Evolutionary conservation across 331 rosid species (phyloP).

Genomic region (Acacia concinna): DNA sequence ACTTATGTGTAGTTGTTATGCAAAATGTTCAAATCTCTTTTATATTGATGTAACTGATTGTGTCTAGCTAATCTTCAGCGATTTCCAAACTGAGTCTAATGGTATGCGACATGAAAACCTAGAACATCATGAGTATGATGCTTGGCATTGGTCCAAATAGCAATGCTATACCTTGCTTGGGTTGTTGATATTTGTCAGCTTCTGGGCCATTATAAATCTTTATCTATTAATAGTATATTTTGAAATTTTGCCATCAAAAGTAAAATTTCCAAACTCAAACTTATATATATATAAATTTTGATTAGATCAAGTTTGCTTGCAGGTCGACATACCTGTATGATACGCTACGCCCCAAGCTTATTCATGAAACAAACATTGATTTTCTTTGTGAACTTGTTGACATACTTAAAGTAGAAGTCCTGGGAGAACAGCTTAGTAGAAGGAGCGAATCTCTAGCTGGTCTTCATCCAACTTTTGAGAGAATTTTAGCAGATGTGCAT

Average conservation of each 20-base stretch:
- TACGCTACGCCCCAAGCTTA: slow-evolving; percentile 90
- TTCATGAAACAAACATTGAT: slow-evolving; percentile 92
- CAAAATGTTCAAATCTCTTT: not conserved
- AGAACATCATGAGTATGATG: slow-evolving; percentile 6
- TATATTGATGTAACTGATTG: not conserved
- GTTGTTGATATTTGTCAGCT: slow-evolving; percentile 5
- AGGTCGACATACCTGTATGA: slow-evolving; percentile 91
- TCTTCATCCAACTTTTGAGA: slow-evolving; percentile 81
- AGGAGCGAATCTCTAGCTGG: slow-evolving; percentile 83
- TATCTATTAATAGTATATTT: slow-evolving; percentile 2
- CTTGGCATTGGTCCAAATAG: not conserved
- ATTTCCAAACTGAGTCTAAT: slow-evolving; percentile 17
- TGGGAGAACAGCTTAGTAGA: slow-evolving; percentile 79
- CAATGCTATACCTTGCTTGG: slow-evolving; percentile 10
- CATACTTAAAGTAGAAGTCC: slow-evolving; percentile 89
- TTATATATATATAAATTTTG: slow-evolving; percentile 11
- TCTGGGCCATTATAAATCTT: slow-evolving; percentile 5
- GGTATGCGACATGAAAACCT: slow-evolving; percentile 5
- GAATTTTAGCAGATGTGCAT: slow-evolving; percentile 95
- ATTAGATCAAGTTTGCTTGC: slow-evolving; percentile 39
- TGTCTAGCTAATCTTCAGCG: slow-evolving; percentile 9
- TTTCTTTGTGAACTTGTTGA: slow-evolving; percentile 94
- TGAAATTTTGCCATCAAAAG: slow-evolving; percentile 12
- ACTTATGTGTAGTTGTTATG: not conserved
- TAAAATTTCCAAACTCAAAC: slow-evolving; percentile 5